Evolutionary conservation across 441 rosid species (phyloP), one percentile per base, ranked within the genome.

Genomic region (Arabidopsis hybrid): DNA sequence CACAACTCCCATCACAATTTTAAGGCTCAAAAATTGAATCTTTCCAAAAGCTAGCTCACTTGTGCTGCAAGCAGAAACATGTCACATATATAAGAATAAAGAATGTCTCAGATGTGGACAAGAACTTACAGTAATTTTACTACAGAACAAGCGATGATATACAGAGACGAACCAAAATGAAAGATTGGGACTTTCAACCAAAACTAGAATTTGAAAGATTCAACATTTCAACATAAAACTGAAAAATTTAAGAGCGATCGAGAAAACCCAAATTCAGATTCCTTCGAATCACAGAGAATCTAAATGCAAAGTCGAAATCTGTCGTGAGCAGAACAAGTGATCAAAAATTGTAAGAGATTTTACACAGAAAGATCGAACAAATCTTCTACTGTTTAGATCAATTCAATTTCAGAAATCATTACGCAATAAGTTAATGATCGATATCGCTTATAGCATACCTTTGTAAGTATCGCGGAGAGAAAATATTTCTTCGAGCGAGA

Each of bases 1-100:
- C 62, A 94, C 88, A 81, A 90, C 95, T 88, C 92, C 97, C 98
- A 94, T 94, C 51, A 83, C 89, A 71, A 83, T 63, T 61, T 74
- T 8, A 43, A 36, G 59, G 16, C 53, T 58, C 45, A 68, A 49
- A 40, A 10, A 31, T 29, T 38, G 49, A 67, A 31, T 6, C 13
- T 29, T 29, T 12, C 18, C 9, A n/a, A 5, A 9, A 16, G 9
- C 58, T 46, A 16, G 9, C 58, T 46, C 73, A 13, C 55, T 70
- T 43, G 67, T 10, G 17, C 86, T 84, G 86, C 81, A 81, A 81
- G 55, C 26, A 72, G 57, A 39, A 68, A 52, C 63, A 75, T 6
- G 16, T 74, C 75, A 52, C 53, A 64, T 14, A 32, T 13, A 38
- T 18, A 47, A 9, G 9, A 61, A 1, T 13, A 9, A 18, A 56